A percentile compares a stretch with the other conserved stretches of the same genome.
Conservation (phyloP, 2,329 filamentous ascomycete species). For the Cryoendolithus antarcticus region DNA sequence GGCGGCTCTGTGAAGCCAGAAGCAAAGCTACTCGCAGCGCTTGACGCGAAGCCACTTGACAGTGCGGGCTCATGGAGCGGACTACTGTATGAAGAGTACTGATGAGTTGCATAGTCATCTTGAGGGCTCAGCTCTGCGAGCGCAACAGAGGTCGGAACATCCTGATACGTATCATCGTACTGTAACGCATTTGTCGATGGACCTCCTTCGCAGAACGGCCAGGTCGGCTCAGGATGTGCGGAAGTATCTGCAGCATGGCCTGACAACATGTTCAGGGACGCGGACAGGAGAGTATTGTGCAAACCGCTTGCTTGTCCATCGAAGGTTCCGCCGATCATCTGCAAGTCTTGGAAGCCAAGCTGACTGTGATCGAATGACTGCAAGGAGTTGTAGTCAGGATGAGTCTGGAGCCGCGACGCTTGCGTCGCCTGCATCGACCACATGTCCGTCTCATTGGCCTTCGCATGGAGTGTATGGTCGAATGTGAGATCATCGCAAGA, state of each 20-base stretch:
- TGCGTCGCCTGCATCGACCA: neutral
- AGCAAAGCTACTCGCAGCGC: conserved; percentile 4
- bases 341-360: neutral
- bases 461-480: neutral
- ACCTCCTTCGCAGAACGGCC: neutral
- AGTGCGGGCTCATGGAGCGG: conserved; percentile 3
- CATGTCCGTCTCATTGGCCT: neutral
- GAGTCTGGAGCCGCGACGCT: neutral
- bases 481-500: neutral
- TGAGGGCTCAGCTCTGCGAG: conserved; percentile 15
- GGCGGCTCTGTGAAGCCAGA: conserved; percentile 8
- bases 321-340: neutral
- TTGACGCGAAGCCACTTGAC: conserved; percentile 8
- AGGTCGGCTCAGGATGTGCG: neutral
- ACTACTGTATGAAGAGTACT: conserved; percentile 8
- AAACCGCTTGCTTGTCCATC: neutral
- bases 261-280: conserved; percentile 1
- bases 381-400: neutral
- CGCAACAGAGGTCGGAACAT: conserved; percentile 9
- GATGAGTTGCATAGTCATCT: conserved; percentile 11
- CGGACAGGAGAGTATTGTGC: conserved; percentile 2
- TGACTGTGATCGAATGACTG: conserved; percentile 1
- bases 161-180: neutral
- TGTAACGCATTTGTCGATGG: neutral
- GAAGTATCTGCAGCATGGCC: neutral